These are phyloP conservation scores for Serpula lacrymans DNA, from an alignment of 768 basidiomycete genomes.

Conservation along the genomic window DNA sequence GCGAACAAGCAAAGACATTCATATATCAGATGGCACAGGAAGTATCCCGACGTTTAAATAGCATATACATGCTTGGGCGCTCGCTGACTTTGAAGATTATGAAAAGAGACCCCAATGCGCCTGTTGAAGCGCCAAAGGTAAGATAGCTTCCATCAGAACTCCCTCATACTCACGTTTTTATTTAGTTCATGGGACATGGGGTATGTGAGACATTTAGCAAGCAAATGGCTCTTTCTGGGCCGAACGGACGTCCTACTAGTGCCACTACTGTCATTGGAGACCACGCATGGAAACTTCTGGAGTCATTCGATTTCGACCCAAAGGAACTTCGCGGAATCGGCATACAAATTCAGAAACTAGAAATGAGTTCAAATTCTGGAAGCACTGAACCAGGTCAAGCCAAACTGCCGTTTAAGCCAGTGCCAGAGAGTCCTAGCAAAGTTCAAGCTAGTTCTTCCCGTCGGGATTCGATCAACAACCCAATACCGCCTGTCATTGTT, in stretches of 20 bases:
- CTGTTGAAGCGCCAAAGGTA: slow-evolving; percentile 89
- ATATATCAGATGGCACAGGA: slow-evolving; percentile 74
- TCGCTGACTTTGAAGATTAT: slow-evolving; percentile 85
- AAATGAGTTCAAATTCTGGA: slow-evolving; percentile 39
- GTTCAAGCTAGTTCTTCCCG: not conserved
- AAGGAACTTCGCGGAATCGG: slow-evolving; percentile 89
- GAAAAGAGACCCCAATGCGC: slow-evolving; percentile 82
- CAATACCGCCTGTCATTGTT: slow-evolving; percentile 14
- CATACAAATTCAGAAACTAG: slow-evolving; percentile 87
- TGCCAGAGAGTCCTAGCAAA: slow-evolving; percentile 9
- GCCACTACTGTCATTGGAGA: slow-evolving; percentile 70
- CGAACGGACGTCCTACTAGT: slow-evolving; percentile 67
- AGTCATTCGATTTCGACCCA: slow-evolving; percentile 73
- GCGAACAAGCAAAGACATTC: slow-evolving; percentile 79
- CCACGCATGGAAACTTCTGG: slow-evolving; percentile 72
- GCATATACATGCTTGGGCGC: slow-evolving; percentile 65
- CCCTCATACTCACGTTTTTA: not conserved
- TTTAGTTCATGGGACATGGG: slow-evolving; percentile 89
- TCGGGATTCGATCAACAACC: slow-evolving; percentile 4
- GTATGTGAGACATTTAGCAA: slow-evolving; percentile 79
- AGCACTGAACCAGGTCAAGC: slow-evolving; percentile 51
- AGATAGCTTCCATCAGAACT: slow-evolving; percentile 7
- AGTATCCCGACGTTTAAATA: slow-evolving; percentile 68
- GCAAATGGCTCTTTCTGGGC: slow-evolving; percentile 55
- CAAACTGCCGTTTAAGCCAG: slow-evolving; percentile 52